These are phyloP conservation scores for Leccinum angustisporum DNA, from an alignment of 1,284 basidiomycete species.

Conservation along the genomic window DNA sequence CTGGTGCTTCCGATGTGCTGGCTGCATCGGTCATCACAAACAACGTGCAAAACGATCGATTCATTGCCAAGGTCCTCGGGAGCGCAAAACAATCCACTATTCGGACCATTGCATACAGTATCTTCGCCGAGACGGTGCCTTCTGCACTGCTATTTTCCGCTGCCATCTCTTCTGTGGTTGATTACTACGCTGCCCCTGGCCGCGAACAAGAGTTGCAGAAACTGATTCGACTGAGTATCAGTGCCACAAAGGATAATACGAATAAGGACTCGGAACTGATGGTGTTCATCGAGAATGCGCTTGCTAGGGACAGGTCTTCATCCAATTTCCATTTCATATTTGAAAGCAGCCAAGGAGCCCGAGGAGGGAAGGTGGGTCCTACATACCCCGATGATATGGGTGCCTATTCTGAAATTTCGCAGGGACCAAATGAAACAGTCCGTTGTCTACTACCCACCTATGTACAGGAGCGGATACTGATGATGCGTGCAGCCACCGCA, in stretches of 20 bases:
- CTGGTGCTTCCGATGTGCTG: conserved; percentile 20
- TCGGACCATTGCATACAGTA: conserved; percentile 23
- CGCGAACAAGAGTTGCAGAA: conserved; percentile 41
- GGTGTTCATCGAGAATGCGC: conserved; percentile 50
- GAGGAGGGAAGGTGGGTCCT: conserved; percentile 15
- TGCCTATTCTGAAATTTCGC: too few species aligned
- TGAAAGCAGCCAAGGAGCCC: not conserved
- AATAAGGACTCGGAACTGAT: conserved; percentile 35
- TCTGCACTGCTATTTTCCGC: conserved; percentile 56
- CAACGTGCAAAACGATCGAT: conserved; percentile 27
- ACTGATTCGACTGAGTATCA: conserved; percentile 40
- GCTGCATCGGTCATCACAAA: conserved; percentile 24
- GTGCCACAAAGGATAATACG: conserved; percentile 25
- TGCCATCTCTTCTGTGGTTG: conserved; percentile 56
- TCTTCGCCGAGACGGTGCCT: conserved; percentile 51
- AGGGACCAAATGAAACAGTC: not conserved
- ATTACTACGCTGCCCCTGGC: conserved; percentile 58
- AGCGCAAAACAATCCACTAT: conserved; percentile 1
- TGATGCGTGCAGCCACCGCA: conserved; percentile 8
- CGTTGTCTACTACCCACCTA: not conserved
- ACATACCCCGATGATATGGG: too few species aligned
- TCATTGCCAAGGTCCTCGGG: conserved; percentile 22
- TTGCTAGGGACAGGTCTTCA: conserved; percentile 39
- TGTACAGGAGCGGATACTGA: not conserved
- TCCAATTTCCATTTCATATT: not conserved